Conservation (phyloP, 2,329 filamentous ascomycete genomes). For the Thermochaetoides dissita region DNA sequence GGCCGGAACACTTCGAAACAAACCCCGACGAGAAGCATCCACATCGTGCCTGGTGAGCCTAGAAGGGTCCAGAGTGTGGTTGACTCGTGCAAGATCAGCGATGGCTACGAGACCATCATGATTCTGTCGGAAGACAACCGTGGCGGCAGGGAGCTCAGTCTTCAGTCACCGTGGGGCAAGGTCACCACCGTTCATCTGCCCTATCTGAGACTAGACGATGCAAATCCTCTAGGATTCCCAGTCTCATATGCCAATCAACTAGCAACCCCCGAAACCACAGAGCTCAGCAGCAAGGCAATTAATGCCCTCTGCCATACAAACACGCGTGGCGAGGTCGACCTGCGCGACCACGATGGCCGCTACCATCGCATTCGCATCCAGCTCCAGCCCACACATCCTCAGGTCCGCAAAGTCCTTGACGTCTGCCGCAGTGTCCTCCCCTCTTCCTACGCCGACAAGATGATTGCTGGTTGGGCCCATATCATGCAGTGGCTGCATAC, state of each 20-base stretch:
- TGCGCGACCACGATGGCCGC: constrained; percentile 46
- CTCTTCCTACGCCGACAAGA: constrained; percentile 41
- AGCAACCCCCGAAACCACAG: constrained; percentile 31
- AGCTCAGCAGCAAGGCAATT: constrained; percentile 33
- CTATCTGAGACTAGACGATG: constrained; percentile 43
- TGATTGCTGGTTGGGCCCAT: constrained; percentile 62
- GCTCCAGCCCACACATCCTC: constrained; percentile 49
- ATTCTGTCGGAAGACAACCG: constrained; percentile 52
- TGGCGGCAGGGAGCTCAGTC: constrained; percentile 51
- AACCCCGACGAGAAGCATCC: constrained; percentile 22
- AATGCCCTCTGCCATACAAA: constrained; percentile 43
- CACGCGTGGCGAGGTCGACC: constrained; percentile 47
- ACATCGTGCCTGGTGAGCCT: constrained; percentile 33
- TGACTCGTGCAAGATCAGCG: constrained; percentile 58
- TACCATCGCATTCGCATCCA: constrained; percentile 55
- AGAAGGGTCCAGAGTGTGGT: constrained; percentile 52
- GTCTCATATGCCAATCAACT: constrained; percentile 40
- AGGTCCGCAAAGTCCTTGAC: constrained; percentile 46
- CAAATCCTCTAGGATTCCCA: constrained; percentile 43
- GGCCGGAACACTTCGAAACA: constrained; percentile 16
- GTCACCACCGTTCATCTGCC: constrained; percentile 55
- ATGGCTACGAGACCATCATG: constrained; percentile 53
- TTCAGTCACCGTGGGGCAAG: constrained; percentile 64
- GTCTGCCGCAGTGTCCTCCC: constrained; percentile 52
- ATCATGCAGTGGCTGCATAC: constrained; percentile 50